A percentile compares a stretch with the other conserved stretches of the same genome.
Conservation (phyloP, 148 eudicot species). For the Nepenthes mirabilis region DNA sequence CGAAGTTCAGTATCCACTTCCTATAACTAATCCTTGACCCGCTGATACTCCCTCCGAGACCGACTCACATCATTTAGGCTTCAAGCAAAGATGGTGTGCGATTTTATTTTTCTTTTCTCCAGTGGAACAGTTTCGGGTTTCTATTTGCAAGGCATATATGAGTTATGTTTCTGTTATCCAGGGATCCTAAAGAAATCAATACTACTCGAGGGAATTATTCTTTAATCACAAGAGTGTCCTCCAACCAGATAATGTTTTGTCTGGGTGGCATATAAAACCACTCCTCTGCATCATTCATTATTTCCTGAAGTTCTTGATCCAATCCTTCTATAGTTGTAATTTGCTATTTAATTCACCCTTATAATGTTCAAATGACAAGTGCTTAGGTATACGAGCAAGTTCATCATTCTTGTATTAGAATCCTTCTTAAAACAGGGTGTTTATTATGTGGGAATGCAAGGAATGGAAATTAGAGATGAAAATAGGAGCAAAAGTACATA, state of each 20-base stretch:
- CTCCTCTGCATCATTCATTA: not conserved
- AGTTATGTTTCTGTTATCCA: slow-evolving; percentile 9
- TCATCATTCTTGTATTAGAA: too few species aligned
- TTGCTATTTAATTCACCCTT: too few species aligned
- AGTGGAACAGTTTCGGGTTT: slow-evolving; percentile 3
- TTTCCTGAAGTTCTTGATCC: too few species aligned
- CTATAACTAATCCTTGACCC: slow-evolving; percentile 14
- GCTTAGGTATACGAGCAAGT: too few species aligned
- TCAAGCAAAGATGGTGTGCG: slow-evolving; percentile 16
- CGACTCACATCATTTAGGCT: slow-evolving; percentile 10
- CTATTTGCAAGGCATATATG: not conserved
- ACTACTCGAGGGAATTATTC: slow-evolving; percentile 19
- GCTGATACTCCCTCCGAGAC: slow-evolving; percentile 13
- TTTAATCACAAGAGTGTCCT: slow-evolving; percentile 32
- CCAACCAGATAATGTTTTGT: slow-evolving; percentile 39
- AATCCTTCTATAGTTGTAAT: too few species aligned
- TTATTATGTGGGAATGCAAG: too few species aligned
- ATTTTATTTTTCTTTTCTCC: not conserved
- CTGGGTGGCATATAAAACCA: not conserved
- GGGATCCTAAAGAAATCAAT: slow-evolving; percentile 21
- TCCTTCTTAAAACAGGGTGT: too few species aligned
- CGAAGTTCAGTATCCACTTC: slow-evolving; percentile 9
- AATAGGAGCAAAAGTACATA: too few species aligned
- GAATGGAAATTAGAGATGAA: too few species aligned
- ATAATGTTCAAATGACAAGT: too few species aligned